These are phyloP conservation scores for Thielaviopsis punctulata DNA, from an alignment of 2,329 filamentous ascomycete genomes.

Conservation along the genomic window DNA sequence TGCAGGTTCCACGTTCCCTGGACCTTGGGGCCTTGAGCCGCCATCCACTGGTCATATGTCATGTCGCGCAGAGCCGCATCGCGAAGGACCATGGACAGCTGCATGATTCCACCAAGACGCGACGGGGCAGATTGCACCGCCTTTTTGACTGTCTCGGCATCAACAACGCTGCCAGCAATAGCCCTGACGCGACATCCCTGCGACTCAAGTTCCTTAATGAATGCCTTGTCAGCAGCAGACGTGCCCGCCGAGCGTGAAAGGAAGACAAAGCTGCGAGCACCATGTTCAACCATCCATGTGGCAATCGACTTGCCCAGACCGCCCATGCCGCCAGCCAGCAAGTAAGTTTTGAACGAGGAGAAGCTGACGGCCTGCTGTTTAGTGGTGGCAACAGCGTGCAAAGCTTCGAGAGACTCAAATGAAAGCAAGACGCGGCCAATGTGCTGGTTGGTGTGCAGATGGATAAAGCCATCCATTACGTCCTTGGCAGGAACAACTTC, in stretches of 20 bases:
- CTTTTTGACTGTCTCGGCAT: conserved; percentile 16
- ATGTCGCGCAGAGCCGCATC: conserved; percentile 16
- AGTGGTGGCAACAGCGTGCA: not conserved
- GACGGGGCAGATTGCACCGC: conserved; percentile 11
- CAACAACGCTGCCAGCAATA: conserved; percentile 20
- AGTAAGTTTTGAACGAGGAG: conserved; percentile 13
- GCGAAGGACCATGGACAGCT: not conserved
- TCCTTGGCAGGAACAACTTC: conserved; percentile 16
- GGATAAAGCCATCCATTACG: conserved; percentile 23
- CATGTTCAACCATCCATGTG: conserved; percentile 16
- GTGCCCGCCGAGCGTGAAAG: conserved; percentile 11
- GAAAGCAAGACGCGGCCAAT: conserved; percentile 25
- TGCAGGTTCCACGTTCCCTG: conserved; percentile 22
- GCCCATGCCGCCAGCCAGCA: conserved; percentile 17
- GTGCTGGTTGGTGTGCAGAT: conserved; percentile 26
- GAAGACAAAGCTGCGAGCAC: conserved; percentile 16
- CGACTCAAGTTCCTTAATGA: conserved; percentile 14
- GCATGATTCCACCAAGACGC: not conserved
- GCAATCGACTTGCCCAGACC: conserved; percentile 16
- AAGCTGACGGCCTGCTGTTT: not conserved
- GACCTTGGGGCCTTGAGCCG: conserved; percentile 18
- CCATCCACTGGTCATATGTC: conserved; percentile 19
- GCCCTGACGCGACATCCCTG: conserved; percentile 13
- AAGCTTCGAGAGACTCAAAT: not conserved
- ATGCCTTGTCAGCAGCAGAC: not conserved